Percentiles rank a stretch among this genome's conserved stretches.
These are phyloP conservation scores for Bolboschoenus planiculmis DNA, from an alignment of 176 grass and related monocot species.

Conservation along the genomic window DNA sequence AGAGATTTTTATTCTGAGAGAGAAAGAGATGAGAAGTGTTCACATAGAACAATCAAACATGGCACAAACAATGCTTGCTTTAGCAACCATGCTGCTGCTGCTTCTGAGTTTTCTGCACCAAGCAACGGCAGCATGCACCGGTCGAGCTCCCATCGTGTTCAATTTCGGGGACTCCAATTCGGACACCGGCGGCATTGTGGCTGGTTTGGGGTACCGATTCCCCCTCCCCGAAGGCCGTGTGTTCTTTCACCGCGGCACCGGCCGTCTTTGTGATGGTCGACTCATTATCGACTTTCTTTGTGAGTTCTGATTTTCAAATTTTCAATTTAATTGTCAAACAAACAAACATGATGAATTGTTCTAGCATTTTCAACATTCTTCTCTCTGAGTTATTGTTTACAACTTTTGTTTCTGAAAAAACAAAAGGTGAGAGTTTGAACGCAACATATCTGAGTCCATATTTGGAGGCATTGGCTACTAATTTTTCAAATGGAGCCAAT, in stretches of 20 bases:
- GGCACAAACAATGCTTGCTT: neutral
- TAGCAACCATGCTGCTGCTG: neutral
- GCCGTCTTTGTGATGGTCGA: slow-evolving; percentile 70
- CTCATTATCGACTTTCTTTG: slow-evolving; percentile 86
- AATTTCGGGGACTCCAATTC: slow-evolving; percentile 92
- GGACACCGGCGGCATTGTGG: slow-evolving; percentile 64
- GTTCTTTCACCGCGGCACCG: slow-evolving; percentile 59
- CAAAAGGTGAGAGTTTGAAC: slow-evolving; percentile 76
- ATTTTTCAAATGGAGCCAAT: slow-evolving; percentile 73
- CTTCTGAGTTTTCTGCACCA: slow-evolving; percentile 10
- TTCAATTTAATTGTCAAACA: neutral
- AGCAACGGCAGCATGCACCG: neutral
- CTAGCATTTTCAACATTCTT: neutral
- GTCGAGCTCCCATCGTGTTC: slow-evolving; percentile 39
- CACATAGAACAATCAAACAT: neutral
- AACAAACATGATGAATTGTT: neutral
- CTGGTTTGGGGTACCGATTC: slow-evolving; percentile 38
- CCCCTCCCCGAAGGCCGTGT: slow-evolving; percentile 52
- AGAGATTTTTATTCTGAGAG: neutral
- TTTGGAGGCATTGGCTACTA: slow-evolving; percentile 52
- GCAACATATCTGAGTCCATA: slow-evolving; percentile 71
- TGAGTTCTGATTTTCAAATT: slow-evolving; percentile 23
- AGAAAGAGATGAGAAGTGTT: neutral
- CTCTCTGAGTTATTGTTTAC: neutral
- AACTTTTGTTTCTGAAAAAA: neutral